Evolutionary conservation across 306 rosid genomes (phyloP).

Genomic region (Ochetophila trinervis): DNA sequence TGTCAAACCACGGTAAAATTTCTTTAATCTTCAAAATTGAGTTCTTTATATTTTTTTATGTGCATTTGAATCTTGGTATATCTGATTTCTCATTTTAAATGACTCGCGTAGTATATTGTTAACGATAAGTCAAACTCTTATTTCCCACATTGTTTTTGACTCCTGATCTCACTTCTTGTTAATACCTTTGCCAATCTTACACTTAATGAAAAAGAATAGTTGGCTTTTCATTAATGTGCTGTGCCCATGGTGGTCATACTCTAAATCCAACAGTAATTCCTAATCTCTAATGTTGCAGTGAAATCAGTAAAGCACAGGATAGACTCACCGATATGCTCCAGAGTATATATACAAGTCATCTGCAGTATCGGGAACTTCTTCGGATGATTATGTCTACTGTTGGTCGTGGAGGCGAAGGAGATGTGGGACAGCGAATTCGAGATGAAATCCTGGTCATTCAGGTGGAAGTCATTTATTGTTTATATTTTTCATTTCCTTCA

Average conservation of each 20-base stretch:
- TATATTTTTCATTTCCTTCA: neutral
- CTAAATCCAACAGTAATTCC: slow-evolving; percentile 21
- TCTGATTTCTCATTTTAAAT: slow-evolving; percentile 12
- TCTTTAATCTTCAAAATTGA: slow-evolving; percentile 15
- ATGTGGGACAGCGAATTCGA: slow-evolving; percentile 96
- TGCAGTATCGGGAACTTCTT: slow-evolving; percentile 72
- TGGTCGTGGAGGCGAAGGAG: slow-evolving; percentile 99
- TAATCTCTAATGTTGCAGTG: slow-evolving; percentile 50
- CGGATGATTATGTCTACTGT: slow-evolving; percentile 92
- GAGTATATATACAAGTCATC: slow-evolving; percentile 59
- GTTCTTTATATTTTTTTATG: neutral
- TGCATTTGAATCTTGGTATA: slow-evolving; percentile 13
- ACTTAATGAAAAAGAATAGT: neutral
- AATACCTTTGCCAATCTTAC: slow-evolving; percentile 1
- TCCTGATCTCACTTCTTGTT: slow-evolving; percentile 16
- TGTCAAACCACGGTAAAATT: slow-evolving; percentile 92
- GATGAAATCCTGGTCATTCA: slow-evolving; percentile 96
- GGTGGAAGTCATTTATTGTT: slow-evolving; percentile 39
- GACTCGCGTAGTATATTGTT: slow-evolving; percentile 11
- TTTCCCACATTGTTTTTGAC: slow-evolving; percentile 9
- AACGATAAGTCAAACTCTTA: neutral
- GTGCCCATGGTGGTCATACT: slow-evolving; percentile 18
- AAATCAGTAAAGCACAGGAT: slow-evolving; percentile 94
- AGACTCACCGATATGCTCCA: slow-evolving; percentile 88
- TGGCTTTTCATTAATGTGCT: neutral